Conservation (phyloP, 2,329 filamentous ascomycete species). For the Pseudocercospora eumusae region DNA sequence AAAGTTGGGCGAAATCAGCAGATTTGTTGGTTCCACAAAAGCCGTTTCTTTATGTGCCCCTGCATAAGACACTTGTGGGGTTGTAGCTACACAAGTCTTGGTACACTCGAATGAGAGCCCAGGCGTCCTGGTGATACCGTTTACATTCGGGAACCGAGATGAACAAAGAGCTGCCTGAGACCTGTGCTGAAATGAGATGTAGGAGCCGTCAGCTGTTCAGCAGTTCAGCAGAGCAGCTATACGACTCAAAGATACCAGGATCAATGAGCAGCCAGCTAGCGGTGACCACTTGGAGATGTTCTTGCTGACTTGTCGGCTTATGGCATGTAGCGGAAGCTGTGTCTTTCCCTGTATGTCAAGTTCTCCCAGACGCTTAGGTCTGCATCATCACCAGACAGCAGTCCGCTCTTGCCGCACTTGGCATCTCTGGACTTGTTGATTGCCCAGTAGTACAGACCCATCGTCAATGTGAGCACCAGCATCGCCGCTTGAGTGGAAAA, state of each 20-base stretch:
- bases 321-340: slow-evolving; percentile 11
- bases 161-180: slow-evolving; percentile 10
- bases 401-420: slow-evolving; percentile 3
- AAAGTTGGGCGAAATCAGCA: background rate
- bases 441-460: slow-evolving; percentile 5
- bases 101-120: background rate
- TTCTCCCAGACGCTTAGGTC: slow-evolving; percentile 6
- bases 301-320: background rate
- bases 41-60: slow-evolving; percentile 13
- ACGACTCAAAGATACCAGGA: background rate
- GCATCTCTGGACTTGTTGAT: background rate
- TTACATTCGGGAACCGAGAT: slow-evolving; percentile 4
- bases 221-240: background rate
- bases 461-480: background rate
- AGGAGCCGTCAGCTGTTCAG: background rate
- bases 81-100: slow-evolving; percentile 11
- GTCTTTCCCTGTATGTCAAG: slow-evolving; percentile 1
- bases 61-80: slow-evolving; percentile 15
- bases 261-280: background rate
- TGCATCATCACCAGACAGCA: background rate
- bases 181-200: background rate
- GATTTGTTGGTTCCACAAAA: background rate
- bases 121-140: slow-evolving; percentile 3
- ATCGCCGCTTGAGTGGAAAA: slow-evolving; percentile 8
- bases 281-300: background rate